Evolutionary conservation across 495 filamentous ascomycete genomes (phyloP).

Genomic region (Daldinia decipiens): DNA sequence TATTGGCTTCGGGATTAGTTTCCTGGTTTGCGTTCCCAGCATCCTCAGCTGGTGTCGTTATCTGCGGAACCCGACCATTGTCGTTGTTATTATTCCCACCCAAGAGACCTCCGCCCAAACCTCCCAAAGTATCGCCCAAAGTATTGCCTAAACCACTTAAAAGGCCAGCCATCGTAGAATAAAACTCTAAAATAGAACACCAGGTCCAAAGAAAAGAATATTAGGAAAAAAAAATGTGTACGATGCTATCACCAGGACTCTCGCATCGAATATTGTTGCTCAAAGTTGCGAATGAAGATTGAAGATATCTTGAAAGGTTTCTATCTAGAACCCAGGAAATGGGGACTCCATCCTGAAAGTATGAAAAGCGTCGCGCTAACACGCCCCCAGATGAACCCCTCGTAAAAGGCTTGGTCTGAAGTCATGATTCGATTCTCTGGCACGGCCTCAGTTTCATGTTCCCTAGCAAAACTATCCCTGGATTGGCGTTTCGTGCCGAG

Average conservation of each 20-base stretch:
- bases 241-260: conserved; percentile 25
- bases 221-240: conserved; percentile 28
- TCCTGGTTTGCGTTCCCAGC: conserved; percentile 3
- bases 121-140: conserved; percentile 39
- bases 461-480: conserved; percentile 40
- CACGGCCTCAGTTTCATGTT: conserved; percentile 45
- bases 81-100: conserved; percentile 18
- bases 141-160: conserved; percentile 36
- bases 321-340: conserved; percentile 27
- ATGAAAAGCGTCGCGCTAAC: conserved; percentile 24
- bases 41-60: conserved; percentile 1
- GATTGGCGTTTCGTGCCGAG: conserved; percentile 24
- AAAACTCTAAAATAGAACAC: conserved; percentile 42
- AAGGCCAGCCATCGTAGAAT: conserved; percentile 48
- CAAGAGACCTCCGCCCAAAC: conserved; percentile 27
- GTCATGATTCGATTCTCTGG: conserved; percentile 42
- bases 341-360: conserved; percentile 30
- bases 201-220: conserved; percentile 47
- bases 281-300: conserved; percentile 13
- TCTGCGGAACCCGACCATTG: conserved; percentile 5
- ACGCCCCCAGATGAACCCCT: conserved; percentile 18
- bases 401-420: conserved; percentile 26
- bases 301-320: conserved; percentile 27
- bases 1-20: not conserved
- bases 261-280: conserved; percentile 32